Evolutionary conservation across 192 early-diverging fungal species (phyloP), one percentile per base, ranked within the genome.

Genomic region (Thamnidium elegans): DNA sequence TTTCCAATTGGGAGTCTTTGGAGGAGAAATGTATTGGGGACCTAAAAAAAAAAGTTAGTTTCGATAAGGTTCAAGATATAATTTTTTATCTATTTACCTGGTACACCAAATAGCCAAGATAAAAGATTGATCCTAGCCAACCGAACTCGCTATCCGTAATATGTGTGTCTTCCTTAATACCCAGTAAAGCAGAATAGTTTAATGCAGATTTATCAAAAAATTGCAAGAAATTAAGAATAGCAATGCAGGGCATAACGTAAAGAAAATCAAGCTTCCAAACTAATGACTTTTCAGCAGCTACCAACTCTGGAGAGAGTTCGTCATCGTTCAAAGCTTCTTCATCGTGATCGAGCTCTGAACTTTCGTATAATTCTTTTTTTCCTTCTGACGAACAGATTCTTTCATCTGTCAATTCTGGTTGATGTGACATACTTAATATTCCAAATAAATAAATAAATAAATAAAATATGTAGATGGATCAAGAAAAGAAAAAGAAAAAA

Each of bases 121-220:
- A 72, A 58, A 72, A 72, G 7, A 72, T 63, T 17, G 71, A 72
- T 1, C 65, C 65, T 17, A 72, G n/a, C 52, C 60, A 62, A 21
- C 54, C 21, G 32, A 63, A 67, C 13, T 72, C 46, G 34, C 39
- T 15, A 21, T 43, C 59, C 13, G 34, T 17, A 31, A 73, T 54
- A 31, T 66, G 14, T 7, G 66, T 62, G 36, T 73, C 71, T 7
- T 62, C 39, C 3, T 59, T 62, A 15, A 73, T 58, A 43, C 59
- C 59, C n/a, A 67, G 32, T 13, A 63, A 48, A 21, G 59, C 54
- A 39, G 65, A 39, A 50, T 67, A 67, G 9, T 44, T 50, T 7
- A 73, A 23, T 45, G 66, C 43, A 21, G 66, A 62, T 52, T 73
- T 73, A 21, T 73, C 71, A 55, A 73, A 56, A 34, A 55, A 73